Evolutionary conservation across 108 stramenopile genomes (phyloP).

Genomic region (Conticribra weissflogii): DNA sequence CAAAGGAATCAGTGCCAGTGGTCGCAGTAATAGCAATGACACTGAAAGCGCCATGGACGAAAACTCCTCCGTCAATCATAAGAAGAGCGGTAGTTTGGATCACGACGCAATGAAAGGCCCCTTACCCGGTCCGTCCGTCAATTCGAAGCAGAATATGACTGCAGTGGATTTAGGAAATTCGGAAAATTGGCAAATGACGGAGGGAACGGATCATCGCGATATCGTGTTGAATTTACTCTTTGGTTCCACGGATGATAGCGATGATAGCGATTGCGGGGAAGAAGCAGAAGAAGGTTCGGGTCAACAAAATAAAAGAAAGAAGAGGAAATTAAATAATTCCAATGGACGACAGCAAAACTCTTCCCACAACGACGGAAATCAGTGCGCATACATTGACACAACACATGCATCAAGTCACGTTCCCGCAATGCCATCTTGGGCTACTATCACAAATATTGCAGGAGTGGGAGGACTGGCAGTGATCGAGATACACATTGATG

Average conservation of each 20-base stretch:
- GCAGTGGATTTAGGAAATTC: slow-evolving; percentile 16
- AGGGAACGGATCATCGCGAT: slow-evolving; percentile 76
- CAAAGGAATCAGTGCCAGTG: no score
- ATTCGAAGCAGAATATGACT: not conserved
- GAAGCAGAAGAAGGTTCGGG: no score
- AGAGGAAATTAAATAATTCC: not conserved
- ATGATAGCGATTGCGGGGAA: no score
- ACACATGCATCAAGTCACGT: slow-evolving; percentile 4
- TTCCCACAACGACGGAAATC: not conserved
- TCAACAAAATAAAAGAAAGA: not conserved
- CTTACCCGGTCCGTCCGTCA: slow-evolving; percentile 37
- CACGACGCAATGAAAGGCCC: slow-evolving; percentile 15
- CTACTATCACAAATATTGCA: slow-evolving; percentile 63
- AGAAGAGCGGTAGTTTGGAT: not conserved
- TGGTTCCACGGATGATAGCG: no score
- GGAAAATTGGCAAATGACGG: slow-evolving; percentile 54
- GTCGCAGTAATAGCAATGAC: not conserved
- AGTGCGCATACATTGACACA: not conserved
- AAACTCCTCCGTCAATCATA: no score
- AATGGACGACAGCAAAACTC: slow-evolving; percentile 29
- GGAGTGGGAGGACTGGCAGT: slow-evolving; percentile 57
- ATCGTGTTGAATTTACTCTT: slow-evolving; percentile 61
- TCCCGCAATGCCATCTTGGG: slow-evolving; percentile 65
- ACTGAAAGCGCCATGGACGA: no score
- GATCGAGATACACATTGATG: slow-evolving; percentile 53